Conservation (phyloP, 1,284 basidiomycete genomes). For the Butyriboletus appendiculatus region DNA sequence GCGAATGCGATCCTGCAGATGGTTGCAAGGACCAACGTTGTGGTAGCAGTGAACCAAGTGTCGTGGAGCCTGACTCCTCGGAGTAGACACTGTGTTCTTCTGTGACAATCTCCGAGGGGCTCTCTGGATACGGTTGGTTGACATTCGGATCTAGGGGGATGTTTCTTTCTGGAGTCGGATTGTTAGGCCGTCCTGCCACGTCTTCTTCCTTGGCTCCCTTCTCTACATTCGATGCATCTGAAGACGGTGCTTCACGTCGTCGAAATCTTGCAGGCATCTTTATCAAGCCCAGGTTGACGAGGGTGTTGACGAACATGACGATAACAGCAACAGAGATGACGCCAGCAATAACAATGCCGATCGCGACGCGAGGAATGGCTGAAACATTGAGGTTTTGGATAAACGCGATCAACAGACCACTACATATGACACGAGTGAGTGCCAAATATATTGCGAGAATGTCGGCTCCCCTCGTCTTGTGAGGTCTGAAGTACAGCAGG, state of each 20-base stretch:
- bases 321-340: slow-evolving; percentile 61
- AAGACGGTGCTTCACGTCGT: slow-evolving; percentile 8
- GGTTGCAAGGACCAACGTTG: slow-evolving; percentile 47
- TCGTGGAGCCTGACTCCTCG: slow-evolving; percentile 40
- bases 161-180: slow-evolving; percentile 56
- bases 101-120: slow-evolving; percentile 36
- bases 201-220: slow-evolving; percentile 27
- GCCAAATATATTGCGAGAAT: slow-evolving; percentile 65
- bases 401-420: slow-evolving; percentile 69
- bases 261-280: slow-evolving; percentile 26
- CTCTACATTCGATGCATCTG: slow-evolving; percentile 29
- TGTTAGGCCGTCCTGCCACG: slow-evolving; percentile 42
- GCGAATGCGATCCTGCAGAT: slow-evolving; percentile 39
- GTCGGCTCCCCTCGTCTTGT: slow-evolving; percentile 57
- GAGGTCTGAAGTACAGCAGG: slow-evolving; percentile 57
- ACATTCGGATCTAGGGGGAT: slow-evolving; percentile 43
- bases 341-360: slow-evolving; percentile 66
- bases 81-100: slow-evolving; percentile 33
- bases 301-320: slow-evolving; percentile 58
- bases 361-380: slow-evolving; percentile 74
- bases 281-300: slow-evolving; percentile 46
- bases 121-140: slow-evolving; percentile 44
- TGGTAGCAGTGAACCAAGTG: slow-evolving; percentile 44
- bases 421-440: slow-evolving; percentile 61
- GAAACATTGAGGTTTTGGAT: slow-evolving; percentile 56